phyloP scores from a whole-genome alignment of 371 early-diverging fungal species.

The Mortierella sp. region DNA sequence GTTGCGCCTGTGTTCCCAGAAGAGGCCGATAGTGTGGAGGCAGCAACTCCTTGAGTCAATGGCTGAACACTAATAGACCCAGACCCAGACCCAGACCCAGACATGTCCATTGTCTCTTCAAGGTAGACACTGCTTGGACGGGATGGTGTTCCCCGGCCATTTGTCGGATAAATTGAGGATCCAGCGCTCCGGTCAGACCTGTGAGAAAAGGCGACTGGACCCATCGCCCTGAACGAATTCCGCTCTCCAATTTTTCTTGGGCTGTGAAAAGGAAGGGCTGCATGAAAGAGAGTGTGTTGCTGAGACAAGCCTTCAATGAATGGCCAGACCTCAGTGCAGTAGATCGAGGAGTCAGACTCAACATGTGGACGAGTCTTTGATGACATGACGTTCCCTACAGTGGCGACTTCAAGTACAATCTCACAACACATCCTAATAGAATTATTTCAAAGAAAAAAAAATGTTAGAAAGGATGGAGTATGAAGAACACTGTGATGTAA shows the following conservation, averaged over 20 bases:
- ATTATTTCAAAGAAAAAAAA: not conserved
- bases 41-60: not conserved
- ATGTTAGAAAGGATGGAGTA: not conserved
- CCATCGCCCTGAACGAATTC: conserved; percentile 25
- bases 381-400: conserved; percentile 55
- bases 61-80: conserved; percentile 1
- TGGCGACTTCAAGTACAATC: conserved; percentile 55
- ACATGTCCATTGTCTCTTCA: conserved; percentile 35
- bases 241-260: conserved; percentile 42
- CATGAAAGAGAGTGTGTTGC: conserved; percentile 36
- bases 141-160: conserved; percentile 48
- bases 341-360: conserved; percentile 49
- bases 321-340: conserved; percentile 54
- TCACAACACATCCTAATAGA: conserved; percentile 49
- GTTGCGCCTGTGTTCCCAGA: conserved; percentile 18
- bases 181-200: conserved; percentile 17
- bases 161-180: conserved; percentile 26
- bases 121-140: conserved; percentile 53
- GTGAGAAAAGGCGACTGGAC: not conserved
- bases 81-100: not conserved
- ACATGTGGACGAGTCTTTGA: conserved; percentile 39
- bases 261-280: conserved; percentile 40
- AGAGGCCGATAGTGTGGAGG: not conserved
- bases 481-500: not conserved
- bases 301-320: conserved; percentile 45